Percentiles rank a stretch among this genome's conserved stretches.
Evolutionary conservation across 345 rosid species (phyloP).

Genomic region (Jatropha curcas): DNA sequence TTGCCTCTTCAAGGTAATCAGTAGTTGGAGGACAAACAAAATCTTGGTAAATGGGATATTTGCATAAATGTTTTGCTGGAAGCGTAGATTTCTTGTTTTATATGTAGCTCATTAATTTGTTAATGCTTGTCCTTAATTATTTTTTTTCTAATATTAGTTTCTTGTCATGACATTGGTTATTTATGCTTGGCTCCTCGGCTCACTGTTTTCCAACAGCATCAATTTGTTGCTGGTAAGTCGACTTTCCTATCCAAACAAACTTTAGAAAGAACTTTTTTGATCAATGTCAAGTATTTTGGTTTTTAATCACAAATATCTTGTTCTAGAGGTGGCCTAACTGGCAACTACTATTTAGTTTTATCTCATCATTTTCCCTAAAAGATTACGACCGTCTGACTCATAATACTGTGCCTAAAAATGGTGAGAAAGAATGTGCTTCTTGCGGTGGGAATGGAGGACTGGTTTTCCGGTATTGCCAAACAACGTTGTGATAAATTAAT

Average conservation of each 20-base stretch:
- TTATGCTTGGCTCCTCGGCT: slow-evolving; percentile 17
- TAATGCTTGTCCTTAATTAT: slow-evolving; percentile 8
- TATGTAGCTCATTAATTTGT: not conserved
- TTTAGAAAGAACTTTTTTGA: not conserved
- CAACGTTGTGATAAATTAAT: not conserved
- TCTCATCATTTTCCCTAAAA: not conserved
- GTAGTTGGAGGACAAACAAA: not conserved
- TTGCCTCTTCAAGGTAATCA: not conserved
- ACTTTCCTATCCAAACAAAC: slow-evolving; percentile 1
- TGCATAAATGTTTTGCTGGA: not conserved
- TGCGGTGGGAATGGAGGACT: not conserved
- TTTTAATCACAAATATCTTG: not conserved
- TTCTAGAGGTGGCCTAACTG: not conserved
- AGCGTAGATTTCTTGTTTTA: not conserved
- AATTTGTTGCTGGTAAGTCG: slow-evolving; percentile 89
- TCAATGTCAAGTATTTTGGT: not conserved
- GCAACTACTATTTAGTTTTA: not conserved
- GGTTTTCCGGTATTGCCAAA: not conserved
- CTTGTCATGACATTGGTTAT: slow-evolving; percentile 32
- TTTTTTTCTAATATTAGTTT: slow-evolving; percentile 33
- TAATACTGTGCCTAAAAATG: not conserved
- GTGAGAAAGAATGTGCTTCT: not conserved
- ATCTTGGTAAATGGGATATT: not conserved
- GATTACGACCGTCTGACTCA: not conserved
- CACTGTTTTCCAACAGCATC: slow-evolving; percentile 61